These are phyloP conservation scores for Centaurea solstitialis DNA, from an alignment of 129 eudicot genomes.

Conservation along the genomic window DNA sequence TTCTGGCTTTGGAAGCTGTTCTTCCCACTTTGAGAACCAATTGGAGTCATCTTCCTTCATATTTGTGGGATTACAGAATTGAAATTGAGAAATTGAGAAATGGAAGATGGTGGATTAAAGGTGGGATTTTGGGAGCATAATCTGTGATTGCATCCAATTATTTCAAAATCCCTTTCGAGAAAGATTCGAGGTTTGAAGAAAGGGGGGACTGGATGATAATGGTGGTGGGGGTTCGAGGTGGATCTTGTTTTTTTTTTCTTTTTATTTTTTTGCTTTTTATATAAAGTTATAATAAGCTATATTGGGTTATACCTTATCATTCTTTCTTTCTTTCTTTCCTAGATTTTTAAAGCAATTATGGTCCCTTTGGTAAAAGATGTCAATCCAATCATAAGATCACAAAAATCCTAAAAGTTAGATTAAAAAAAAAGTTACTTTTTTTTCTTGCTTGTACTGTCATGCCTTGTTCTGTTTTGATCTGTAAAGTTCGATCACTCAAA, in stretches of 20 bases:
- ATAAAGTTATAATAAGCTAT: not conserved
- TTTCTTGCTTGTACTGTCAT: too few species aligned
- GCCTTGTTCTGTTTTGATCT: too few species aligned
- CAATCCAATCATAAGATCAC: not conserved
- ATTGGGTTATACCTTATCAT: not conserved
- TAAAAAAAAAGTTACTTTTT: too few species aligned
- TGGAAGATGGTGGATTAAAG: not conserved
- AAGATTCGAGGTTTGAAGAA: constrained; percentile 39
- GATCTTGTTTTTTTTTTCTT: constrained; percentile 55
- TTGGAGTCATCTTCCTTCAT: constrained; percentile 89
- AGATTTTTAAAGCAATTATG: constrained; percentile 25
- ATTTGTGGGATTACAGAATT: not conserved
- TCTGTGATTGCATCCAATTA: not conserved
- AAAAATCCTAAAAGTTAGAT: not conserved
- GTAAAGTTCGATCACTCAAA: too few species aligned
- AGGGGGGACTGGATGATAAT: not conserved
- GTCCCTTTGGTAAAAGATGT: constrained; percentile 19
- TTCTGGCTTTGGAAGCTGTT: constrained; percentile 76
- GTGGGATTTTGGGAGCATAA: constrained; percentile 2
- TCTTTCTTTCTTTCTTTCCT: too few species aligned
- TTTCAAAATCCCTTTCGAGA: constrained; percentile 17
- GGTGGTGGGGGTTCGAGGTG: constrained; percentile 65
- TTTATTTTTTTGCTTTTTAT: constrained; percentile 36
- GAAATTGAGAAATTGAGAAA: not conserved
- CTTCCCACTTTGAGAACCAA: constrained; percentile 90